Conservation (phyloP, 2,329 filamentous ascomycete species). For the Amauroascus verrucosus region DNA sequence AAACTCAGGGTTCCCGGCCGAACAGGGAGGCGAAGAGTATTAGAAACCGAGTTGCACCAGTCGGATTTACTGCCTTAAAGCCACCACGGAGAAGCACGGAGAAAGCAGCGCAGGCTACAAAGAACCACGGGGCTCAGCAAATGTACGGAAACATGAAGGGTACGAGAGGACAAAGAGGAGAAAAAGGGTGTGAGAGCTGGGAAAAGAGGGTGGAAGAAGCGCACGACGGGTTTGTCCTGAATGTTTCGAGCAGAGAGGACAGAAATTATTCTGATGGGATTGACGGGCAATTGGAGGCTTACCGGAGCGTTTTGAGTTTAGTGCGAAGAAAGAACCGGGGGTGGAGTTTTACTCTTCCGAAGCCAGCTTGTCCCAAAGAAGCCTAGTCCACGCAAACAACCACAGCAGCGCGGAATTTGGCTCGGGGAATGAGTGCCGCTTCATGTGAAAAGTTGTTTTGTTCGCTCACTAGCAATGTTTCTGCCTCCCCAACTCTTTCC, state of each 20-base stretch:
- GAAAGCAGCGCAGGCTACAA: neutral
- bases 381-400: neutral
- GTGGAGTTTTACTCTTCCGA: slow-evolving; percentile 5
- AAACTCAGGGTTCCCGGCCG: neutral
- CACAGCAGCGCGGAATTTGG: slow-evolving; percentile 1
- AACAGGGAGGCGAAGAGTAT: neutral
- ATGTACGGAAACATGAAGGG: neutral
- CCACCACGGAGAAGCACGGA: neutral
- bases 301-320: neutral
- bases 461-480: neutral
- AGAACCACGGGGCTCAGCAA: neutral
- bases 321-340: neutral
- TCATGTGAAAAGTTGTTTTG: neutral
- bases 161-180: neutral
- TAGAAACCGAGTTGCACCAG: neutral
- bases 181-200: neutral
- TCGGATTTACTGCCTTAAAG: neutral
- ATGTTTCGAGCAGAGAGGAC: neutral
- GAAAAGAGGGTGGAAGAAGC: no score
- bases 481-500: neutral
- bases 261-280: neutral
- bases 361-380: neutral
- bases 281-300: neutral
- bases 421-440: no score
- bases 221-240: neutral